phyloP scores from a whole-genome alignment of 2,329 filamentous ascomycete genomes.

The Diplodia scrobiculata region DNA sequence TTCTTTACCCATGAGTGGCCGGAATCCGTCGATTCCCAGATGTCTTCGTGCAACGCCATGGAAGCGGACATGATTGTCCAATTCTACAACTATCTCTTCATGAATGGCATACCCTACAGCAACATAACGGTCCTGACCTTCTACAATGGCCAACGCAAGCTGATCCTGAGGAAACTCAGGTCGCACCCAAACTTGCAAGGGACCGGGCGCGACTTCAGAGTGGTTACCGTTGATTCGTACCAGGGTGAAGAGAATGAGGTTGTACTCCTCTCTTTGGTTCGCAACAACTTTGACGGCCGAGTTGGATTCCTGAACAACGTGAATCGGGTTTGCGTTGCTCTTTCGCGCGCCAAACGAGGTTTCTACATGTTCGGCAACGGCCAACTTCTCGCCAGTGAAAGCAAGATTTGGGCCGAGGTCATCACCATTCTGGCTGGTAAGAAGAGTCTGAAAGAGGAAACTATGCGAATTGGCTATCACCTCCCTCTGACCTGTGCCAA shows the following conservation, averaged over 20 bases:
- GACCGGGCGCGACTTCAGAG: conserved; percentile 54
- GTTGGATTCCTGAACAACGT: conserved; percentile 74
- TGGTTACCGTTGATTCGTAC: conserved; percentile 84
- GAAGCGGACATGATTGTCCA: conserved; percentile 77
- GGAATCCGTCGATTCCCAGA: conserved; percentile 64
- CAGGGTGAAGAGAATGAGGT: conserved; percentile 91
- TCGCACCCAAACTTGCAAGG: conserved; percentile 47
- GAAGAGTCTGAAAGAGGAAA: conserved; percentile 36
- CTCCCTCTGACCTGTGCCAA: conserved; percentile 66
- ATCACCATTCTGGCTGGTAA: conserved; percentile 50
- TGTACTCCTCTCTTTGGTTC: conserved; percentile 76
- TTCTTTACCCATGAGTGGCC: conserved; percentile 67
- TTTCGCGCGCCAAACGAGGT: conserved; percentile 72
- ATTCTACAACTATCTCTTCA: conserved; percentile 70
- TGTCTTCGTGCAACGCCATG: conserved; percentile 67
- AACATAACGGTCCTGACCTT: conserved; percentile 83
- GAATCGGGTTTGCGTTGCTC: conserved; percentile 64
- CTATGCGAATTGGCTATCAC: conserved; percentile 50
- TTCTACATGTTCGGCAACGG: conserved; percentile 85
- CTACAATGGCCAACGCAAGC: conserved; percentile 79
- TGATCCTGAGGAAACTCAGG: conserved; percentile 57
- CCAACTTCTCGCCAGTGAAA: conserved; percentile 52
- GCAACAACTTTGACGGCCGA: conserved; percentile 60
- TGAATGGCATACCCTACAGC: conserved; percentile 62
- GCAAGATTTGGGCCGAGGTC: conserved; percentile 57